Evolutionary conservation across 2,329 filamentous ascomycete genomes (phyloP).

Genomic region (Microsporum audouinii): DNA sequence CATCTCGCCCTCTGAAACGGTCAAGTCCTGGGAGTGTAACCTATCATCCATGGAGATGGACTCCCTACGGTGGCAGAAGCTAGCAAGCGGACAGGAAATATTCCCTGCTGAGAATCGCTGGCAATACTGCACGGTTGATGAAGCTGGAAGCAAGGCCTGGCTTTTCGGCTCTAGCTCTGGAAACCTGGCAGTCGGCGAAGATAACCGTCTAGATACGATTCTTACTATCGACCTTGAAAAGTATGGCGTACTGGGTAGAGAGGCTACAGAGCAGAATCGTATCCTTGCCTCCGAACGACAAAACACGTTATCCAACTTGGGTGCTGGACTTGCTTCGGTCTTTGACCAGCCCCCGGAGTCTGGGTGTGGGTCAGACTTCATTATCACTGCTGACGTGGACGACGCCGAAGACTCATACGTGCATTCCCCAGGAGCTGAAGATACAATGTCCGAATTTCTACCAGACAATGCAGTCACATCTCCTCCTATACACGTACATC

Average conservation of each 20-base stretch:
- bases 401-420: constrained; percentile 51
- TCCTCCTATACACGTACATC: constrained; percentile 83
- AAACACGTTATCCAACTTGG: constrained; percentile 53
- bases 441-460: constrained; percentile 21
- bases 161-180: constrained; percentile 75
- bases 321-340: constrained; percentile 70
- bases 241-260: constrained; percentile 80
- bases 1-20: constrained; percentile 80
- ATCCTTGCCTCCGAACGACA: constrained; percentile 45
- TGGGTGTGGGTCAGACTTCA: constrained; percentile 80
- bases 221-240: constrained; percentile 85
- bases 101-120: constrained; percentile 87
- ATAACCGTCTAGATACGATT: constrained; percentile 89
- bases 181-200: constrained; percentile 58
- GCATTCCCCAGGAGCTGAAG: constrained; percentile 45
- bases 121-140: constrained; percentile 96
- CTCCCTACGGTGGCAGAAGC: constrained; percentile 81
- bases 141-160: constrained; percentile 93
- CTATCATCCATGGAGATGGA: constrained; percentile 79
- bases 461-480: constrained; percentile 47
- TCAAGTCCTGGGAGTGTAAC: constrained; percentile 76
- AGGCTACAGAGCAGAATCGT: constrained; percentile 39
- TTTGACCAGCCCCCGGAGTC: constrained; percentile 79
- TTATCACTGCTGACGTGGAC: constrained; percentile 77
- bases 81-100: constrained; percentile 87